A percentile compares a stretch with the other conserved stretches of the same genome.
phyloP scores from a whole-genome alignment of 192 early-diverging fungal genomes.

The Gaertneriomyces sp. region DNA sequence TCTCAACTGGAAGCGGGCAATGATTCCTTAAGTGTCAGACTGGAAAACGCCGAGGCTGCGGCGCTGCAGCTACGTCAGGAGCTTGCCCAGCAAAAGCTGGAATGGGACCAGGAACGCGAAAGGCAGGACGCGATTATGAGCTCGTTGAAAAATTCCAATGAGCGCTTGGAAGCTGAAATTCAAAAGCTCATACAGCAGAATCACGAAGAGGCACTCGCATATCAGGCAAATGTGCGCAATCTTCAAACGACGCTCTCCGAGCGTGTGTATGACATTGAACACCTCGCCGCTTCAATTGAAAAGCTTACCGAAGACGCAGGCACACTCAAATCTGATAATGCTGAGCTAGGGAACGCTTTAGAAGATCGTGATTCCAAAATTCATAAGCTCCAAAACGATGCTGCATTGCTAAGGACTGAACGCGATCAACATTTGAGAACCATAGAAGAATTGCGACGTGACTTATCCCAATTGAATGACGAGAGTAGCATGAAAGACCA shows the following conservation, averaged over 20 bases:
- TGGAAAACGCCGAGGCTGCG: slow-evolving; percentile 1
- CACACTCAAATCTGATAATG: too few species aligned
- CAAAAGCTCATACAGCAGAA: slow-evolving; percentile 3
- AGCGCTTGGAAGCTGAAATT: not conserved
- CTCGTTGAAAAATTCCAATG: not conserved
- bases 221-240: not conserved
- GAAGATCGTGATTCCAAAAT: too few species aligned
- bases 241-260: not conserved
- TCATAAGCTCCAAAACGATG: too few species aligned
- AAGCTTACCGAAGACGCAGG: too few species aligned
- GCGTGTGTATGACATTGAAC: not conserved
- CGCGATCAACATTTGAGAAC: too few species aligned
- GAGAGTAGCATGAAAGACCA: too few species aligned
- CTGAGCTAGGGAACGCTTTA: too few species aligned
- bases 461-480: too few species aligned
- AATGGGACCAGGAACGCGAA: slow-evolving; percentile 8
- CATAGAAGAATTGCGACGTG: too few species aligned
- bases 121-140: not conserved
- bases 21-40: not conserved
- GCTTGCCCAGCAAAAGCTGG: not conserved
- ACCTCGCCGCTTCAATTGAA: too few species aligned
- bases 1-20: not conserved
- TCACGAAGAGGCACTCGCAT: not conserved
- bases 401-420: too few species aligned
- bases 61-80: not conserved